Percentiles rank a stretch among this genome's conserved stretches.
These are phyloP conservation scores for Aspergillus avenaceus DNA, from an alignment of 495 filamentous ascomycete species.

Conservation along the genomic window DNA sequence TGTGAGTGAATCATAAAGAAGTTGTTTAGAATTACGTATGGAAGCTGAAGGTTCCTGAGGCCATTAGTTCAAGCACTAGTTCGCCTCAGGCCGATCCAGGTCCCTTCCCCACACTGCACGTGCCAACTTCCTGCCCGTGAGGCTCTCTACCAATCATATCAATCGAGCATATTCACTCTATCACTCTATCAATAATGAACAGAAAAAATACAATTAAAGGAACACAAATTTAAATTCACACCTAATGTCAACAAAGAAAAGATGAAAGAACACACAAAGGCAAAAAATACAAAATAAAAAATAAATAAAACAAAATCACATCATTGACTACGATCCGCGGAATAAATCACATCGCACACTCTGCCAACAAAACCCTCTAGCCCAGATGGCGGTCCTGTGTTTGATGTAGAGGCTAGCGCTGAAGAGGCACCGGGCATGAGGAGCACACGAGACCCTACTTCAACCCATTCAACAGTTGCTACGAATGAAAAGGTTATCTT, in stretches of 20 bases:
- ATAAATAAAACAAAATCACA: not conserved
- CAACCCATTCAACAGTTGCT: slow-evolving; percentile 78
- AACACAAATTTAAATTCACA: no score
- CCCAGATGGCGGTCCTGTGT: slow-evolving; percentile 25
- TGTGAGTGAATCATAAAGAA: not conserved
- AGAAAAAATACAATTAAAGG: no score
- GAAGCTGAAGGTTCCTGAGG: not conserved
- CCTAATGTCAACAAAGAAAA: not conserved
- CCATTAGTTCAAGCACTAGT: not conserved
- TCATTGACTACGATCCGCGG: slow-evolving; percentile 6
- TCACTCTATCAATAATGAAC: no score
- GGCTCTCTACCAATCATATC: no score
- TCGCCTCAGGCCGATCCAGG: slow-evolving; percentile 5
- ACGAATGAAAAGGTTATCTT: slow-evolving; percentile 74
- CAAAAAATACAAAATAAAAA: not conserved
- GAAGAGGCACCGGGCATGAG: slow-evolving; percentile 61
- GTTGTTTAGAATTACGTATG: not conserved
- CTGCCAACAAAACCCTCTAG: slow-evolving; percentile 49
- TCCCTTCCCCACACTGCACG: not conserved
- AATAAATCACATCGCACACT: slow-evolving; percentile 32
- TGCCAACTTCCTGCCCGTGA: slow-evolving; percentile 1
- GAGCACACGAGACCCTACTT: slow-evolving; percentile 72
- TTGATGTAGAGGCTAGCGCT: slow-evolving; percentile 27
- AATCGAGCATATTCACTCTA: no score
- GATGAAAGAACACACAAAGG: not conserved